Base-by-base conservation (phyloP, 2,329 filamentous ascomycete species). In the Trichoderma oligosporum region DNA sequence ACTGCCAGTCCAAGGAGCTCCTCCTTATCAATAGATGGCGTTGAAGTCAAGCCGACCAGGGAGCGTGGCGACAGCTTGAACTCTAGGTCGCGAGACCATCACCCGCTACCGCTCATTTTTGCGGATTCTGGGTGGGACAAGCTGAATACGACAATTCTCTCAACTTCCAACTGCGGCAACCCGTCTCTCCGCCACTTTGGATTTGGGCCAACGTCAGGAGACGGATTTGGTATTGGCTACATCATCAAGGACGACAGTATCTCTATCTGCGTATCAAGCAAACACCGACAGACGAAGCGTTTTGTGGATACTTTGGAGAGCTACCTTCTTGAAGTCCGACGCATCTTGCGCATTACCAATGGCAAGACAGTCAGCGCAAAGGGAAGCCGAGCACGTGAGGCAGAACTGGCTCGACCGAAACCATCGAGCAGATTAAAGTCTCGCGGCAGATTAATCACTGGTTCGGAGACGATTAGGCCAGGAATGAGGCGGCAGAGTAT, bases 141-240 rank as follows among this genome's bases (percentile, higher is more conserved):
- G 70, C 83, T 97, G 63, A 97, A 97, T 77, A 95, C 83, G 61
- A 97, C 93, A 7, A 90, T 97, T 62, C 78, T 99, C 36, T 96
- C 90, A 6, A 97, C 94, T 0, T 97, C 92, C n/a, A 99, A 99
- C 78, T 99, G 94, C 73, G 94, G 94, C 59, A 99, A 97, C 73
- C 94, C 94, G 0, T 91, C 88, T 0, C 84, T 99, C 16, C 86
- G 94, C 2, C 93, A 97, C 66, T 99, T 99, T 66, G 94, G 94
- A 3, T 99, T 99, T 69, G 94, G 94, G 0, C 94, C 94, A 1
- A 96, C 93, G 0, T 93, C 89, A 0, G 93, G 86, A 2, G 91
- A 97, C 63, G 94, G 94, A 0, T 97, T 97, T 68, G 94, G 94
- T 27, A 97, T 99, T 56, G 94, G 94, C 2, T 99, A 99, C 76